Evolutionary conservation across 768 basidiomycete species (phyloP).

Genomic region (Termitomyces sp.): DNA sequence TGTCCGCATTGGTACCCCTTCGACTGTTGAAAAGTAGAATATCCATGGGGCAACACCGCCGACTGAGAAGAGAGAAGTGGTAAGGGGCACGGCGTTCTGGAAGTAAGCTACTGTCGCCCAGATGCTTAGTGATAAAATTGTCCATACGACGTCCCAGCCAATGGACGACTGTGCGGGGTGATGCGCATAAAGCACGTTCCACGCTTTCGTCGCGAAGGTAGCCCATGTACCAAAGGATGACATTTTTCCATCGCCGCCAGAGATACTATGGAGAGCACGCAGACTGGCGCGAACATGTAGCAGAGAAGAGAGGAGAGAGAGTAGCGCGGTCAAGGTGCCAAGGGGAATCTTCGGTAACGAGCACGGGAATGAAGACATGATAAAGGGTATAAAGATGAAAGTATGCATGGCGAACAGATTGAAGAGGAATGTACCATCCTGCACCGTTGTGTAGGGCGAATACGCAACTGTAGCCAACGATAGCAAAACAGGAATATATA

Average conservation of each 20-base stretch:
- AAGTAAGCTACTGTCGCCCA: conserved; percentile 23
- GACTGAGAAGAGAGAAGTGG: not conserved
- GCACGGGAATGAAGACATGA: conserved; percentile 18
- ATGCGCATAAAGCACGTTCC: conserved; percentile 39
- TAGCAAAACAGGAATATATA: conserved; percentile 39
- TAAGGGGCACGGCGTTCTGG: not conserved
- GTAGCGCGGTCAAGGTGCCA: not conserved
- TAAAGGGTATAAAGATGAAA: conserved; percentile 47
- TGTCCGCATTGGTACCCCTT: not conserved
- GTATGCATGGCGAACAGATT: conserved; percentile 60
- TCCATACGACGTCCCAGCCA: conserved; percentile 62
- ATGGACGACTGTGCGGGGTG: conserved; percentile 64
- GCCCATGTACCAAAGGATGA: conserved; percentile 16
- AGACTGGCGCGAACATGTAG: conserved; percentile 1
- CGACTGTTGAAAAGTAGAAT: not conserved
- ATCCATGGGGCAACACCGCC: conserved; percentile 9
- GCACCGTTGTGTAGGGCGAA: conserved; percentile 35
- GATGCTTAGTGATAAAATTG: conserved; percentile 32
- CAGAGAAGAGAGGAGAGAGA: conserved; percentile 1
- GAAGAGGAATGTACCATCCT: conserved; percentile 39
- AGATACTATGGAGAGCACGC: not conserved
- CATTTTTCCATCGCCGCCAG: not conserved
- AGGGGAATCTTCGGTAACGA: not conserved
- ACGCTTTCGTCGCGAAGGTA: conserved; percentile 17
- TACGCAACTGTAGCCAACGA: conserved; percentile 39